Evolutionary conservation across 2,329 filamentous ascomycete species (phyloP).

Genomic region (Aspergillus japonicus): DNA sequence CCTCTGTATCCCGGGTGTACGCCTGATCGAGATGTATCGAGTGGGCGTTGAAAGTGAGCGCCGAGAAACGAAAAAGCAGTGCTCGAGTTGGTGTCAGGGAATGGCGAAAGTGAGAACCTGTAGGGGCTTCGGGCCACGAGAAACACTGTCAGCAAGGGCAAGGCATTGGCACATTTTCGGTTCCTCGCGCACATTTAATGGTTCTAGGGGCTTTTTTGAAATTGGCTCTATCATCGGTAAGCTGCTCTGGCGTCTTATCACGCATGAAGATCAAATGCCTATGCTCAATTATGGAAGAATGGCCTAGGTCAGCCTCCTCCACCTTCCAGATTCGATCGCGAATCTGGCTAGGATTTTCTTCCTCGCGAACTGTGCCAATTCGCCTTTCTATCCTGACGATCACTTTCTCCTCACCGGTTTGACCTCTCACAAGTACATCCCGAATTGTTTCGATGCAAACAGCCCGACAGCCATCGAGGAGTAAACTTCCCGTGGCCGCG

Average conservation of each 20-base stretch:
- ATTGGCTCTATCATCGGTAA: conserved; percentile 24
- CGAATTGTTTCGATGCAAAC: conserved; percentile 49
- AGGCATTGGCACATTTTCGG: conserved; percentile 6
- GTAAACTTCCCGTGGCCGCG: conserved; percentile 26
- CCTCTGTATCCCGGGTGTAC: conserved; percentile 70
- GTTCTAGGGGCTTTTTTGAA: conserved; percentile 26
- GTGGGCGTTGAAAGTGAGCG: conserved; percentile 89
- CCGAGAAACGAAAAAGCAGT: conserved; percentile 86
- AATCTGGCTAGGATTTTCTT: conserved; percentile 35
- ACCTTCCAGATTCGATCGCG: conserved; percentile 46
- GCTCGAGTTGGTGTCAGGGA: conserved; percentile 64
- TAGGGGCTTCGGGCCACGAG: conserved; percentile 42
- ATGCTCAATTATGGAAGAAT: conserved; percentile 55
- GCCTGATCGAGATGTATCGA: conserved; percentile 77
- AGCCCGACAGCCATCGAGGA: conserved; percentile 38
- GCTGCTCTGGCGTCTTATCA: conserved; percentile 43
- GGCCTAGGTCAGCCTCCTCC: conserved; percentile 42
- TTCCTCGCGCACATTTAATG: conserved; percentile 37
- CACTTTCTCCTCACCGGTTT: conserved; percentile 55
- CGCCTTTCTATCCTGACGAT: conserved; percentile 60
- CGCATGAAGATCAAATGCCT: conserved; percentile 65
- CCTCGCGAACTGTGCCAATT: conserved; percentile 43
- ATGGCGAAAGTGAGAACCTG: conserved; percentile 56
- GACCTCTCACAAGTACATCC: conserved; percentile 52
- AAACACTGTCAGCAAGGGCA: conserved; percentile 19